Evolutionary conservation across 306 rosid genomes (phyloP).

Genomic region (Dalbergia cultrata): DNA sequence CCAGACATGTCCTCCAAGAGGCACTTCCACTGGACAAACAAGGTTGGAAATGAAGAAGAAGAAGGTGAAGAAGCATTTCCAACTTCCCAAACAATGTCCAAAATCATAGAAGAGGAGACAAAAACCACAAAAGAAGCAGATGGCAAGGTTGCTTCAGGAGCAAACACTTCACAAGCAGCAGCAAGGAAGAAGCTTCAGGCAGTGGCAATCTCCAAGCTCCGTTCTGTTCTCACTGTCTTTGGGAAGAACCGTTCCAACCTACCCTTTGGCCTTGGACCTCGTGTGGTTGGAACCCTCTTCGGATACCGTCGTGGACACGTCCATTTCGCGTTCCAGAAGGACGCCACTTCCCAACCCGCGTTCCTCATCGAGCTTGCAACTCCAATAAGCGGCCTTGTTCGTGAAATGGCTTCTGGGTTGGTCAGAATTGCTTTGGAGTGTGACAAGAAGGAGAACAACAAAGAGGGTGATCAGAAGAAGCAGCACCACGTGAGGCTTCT

Average conservation of each 20-base stretch:
- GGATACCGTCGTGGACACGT: slow-evolving; percentile 94
- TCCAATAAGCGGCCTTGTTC: slow-evolving; percentile 86
- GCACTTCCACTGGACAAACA: slow-evolving; percentile 96
- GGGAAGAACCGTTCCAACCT: slow-evolving; percentile 72
- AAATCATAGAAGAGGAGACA: slow-evolving; percentile 48
- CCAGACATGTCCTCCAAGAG: slow-evolving; percentile 86
- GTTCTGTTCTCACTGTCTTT: slow-evolving; percentile 78
- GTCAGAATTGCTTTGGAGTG: slow-evolving; percentile 96
- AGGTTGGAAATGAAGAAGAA: slow-evolving; percentile 78
- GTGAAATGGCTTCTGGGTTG: slow-evolving; percentile 99
- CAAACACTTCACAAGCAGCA: slow-evolving; percentile 42
- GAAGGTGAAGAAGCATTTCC: slow-evolving; percentile 33
- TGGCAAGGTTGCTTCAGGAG: slow-evolving; percentile 34
- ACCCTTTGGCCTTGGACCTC: slow-evolving; percentile 69
- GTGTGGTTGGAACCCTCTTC: slow-evolving; percentile 91
- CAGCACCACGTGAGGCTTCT: slow-evolving; percentile 55
- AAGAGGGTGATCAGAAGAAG: slow-evolving; percentile 54
- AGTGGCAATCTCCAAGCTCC: slow-evolving; percentile 75
- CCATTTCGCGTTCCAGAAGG: slow-evolving; percentile 88
- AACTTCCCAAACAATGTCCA: slow-evolving; percentile 61
- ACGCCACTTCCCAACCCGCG: slow-evolving; percentile 81
- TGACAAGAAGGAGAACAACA: slow-evolving; percentile 65
- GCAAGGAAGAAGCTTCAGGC: slow-evolving; percentile 72
- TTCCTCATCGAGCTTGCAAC: slow-evolving; percentile 92
- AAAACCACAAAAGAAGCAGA: slow-evolving; percentile 35